Base-by-base conservation (phyloP, 495 filamentous ascomycete genomes). In the Penicillium argentinense region DNA sequence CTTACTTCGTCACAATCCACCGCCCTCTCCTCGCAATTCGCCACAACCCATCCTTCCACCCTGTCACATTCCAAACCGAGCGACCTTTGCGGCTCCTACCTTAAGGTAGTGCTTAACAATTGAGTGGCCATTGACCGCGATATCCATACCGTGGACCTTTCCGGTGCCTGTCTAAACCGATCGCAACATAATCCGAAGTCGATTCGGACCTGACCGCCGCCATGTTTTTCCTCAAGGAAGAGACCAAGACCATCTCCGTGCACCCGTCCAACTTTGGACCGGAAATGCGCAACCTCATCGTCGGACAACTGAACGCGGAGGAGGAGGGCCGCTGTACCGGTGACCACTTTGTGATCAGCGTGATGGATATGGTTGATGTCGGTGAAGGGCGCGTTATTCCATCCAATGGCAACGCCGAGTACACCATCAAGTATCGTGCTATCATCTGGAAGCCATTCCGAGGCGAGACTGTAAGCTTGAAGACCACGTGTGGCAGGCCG, bases 171-270 rank as follows among this genome's bases (percentile, higher is more conserved):
- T 29, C 37, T 45, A 37, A 28, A 13, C 13, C 22, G 25, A 39
- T 28, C 9, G 33, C 37, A n/a, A 18, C 27, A 25, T n/a, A n/a
- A n/a, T n/a, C n/a, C n/a, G n/a, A n/a, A n/a, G n/a, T n/a, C n/a
- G n/a, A n/a, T n/a, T n/a, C n/a, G n/a, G n/a, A n/a, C n/a, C n/a
- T n/a, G 42, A 39, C 42, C 56, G 45, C 41, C 38, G 56, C 32
- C 2, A 98, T 97, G 93, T 98, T 97, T 67, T 98, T 98, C 75
- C 86, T 98, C 59, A 86, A 95, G 69, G 88, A 95, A 53, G 85
- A 97, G 63, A 89, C 95, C 71, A 89, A 91, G 58, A 80, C 84
- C 53, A 92, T 98, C 52, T 87, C 88, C 40, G 80, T 98, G 56
- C 95, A 98, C 65, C 93, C 93, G 24, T 97, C 93, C 19, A 97